These are phyloP conservation scores for Rubus parviflorus DNA, from an alignment of 306 rosid genomes.

Conservation along the genomic window DNA sequence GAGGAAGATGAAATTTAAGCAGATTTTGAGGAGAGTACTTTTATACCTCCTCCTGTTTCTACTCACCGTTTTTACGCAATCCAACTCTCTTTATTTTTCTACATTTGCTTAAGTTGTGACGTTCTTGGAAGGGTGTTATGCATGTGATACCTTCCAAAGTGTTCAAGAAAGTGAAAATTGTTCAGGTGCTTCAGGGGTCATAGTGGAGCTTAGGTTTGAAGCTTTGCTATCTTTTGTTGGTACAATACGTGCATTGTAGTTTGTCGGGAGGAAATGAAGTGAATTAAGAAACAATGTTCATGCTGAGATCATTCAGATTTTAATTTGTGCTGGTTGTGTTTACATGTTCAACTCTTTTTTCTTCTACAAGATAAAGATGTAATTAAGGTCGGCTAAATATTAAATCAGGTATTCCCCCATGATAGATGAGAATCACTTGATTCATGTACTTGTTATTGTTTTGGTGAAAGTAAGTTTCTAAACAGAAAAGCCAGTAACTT, in stretches of 20 bases:
- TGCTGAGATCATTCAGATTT: not conserved
- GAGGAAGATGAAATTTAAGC: slow-evolving; percentile 84
- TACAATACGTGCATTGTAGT: not conserved
- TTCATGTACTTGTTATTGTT: no score
- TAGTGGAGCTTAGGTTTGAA: not conserved
- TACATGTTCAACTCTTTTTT: no score
- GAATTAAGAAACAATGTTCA: not conserved
- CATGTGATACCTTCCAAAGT: not conserved
- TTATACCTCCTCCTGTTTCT: not conserved
- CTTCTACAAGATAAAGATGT: no score
- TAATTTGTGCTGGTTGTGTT: not conserved
- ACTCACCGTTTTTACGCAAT: not conserved
- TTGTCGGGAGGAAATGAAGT: not conserved
- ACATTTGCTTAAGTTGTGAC: not conserved
- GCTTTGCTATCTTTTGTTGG: not conserved
- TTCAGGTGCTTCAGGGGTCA: not conserved
- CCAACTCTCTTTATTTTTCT: not conserved
- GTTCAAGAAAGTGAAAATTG: not conserved
- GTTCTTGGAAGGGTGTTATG: not conserved
- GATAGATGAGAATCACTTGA: no score
- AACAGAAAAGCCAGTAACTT: no score
- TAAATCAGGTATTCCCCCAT: no score
- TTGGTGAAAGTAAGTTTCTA: no score
- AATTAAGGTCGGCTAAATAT: no score
- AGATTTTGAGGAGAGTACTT: not conserved